phyloP scores from a whole-genome alignment of 768 basidiomycete species.

The Rhodotorula taiwanensis region DNA sequence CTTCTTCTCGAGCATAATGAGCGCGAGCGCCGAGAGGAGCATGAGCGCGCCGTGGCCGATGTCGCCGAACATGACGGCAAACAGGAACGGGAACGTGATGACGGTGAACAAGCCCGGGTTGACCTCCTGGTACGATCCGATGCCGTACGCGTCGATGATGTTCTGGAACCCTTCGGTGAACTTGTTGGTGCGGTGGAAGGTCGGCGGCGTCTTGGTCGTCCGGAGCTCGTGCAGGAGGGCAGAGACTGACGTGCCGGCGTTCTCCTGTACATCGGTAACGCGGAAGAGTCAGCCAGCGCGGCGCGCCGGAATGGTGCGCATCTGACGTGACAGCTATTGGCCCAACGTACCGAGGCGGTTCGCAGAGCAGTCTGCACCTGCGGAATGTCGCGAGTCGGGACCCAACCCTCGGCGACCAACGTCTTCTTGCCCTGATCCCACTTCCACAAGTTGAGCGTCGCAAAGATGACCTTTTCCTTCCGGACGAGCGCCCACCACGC shows the following conservation, averaged over 20 bases:
- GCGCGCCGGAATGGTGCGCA: background rate
- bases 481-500: conserved; percentile 90
- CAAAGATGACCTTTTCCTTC: conserved; percentile 93
- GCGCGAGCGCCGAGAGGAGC: conserved; percentile 63
- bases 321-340: too few relatives aligned
- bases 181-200: conserved; percentile 87
- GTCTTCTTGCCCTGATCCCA: conserved; percentile 92
- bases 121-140: conserved; percentile 88
- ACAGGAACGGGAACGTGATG: conserved; percentile 72
- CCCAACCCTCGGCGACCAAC: conserved; percentile 95
- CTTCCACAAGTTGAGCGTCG: conserved; percentile 90
- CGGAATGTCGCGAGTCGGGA: conserved; percentile 83
- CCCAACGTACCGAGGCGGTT: conserved; percentile 66
- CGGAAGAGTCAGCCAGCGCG: conserved; percentile 1
- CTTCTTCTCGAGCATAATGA: conserved; percentile 80
- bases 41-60: conserved; percentile 90
- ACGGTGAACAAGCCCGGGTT: conserved; percentile 85
- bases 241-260: conserved; percentile 82
- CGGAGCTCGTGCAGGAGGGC: conserved; percentile 85
- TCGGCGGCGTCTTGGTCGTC: conserved; percentile 82
- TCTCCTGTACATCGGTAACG: conserved; percentile 52
- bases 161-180: conserved; percentile 96
- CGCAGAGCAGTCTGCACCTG: conserved; percentile 78
- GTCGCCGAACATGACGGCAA: conserved; percentile 99
- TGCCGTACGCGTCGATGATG: conserved; percentile 96